phyloP scores from a whole-genome alignment of 2,329 filamentous ascomycete species.

The Diaporthe sp. region DNA sequence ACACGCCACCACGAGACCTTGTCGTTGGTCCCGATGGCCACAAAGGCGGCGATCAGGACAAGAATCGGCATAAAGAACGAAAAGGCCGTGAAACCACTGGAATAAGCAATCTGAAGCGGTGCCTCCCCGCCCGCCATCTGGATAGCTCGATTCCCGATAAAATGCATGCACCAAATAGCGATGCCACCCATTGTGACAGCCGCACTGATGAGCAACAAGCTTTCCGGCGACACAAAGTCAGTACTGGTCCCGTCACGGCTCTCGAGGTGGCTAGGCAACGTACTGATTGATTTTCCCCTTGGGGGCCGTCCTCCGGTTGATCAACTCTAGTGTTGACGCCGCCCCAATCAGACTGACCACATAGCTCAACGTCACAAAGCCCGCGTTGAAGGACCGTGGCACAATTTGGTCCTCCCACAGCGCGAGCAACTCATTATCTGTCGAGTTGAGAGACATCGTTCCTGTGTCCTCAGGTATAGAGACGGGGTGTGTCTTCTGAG shows the following conservation, averaged over 20 bases:
- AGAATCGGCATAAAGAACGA: conserved; percentile 86
- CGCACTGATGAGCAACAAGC: conserved; percentile 74
- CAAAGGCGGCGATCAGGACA: conserved; percentile 81
- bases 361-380: conserved; percentile 80
- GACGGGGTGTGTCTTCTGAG: background rate
- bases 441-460: conserved; percentile 32
- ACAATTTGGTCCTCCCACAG: conserved; percentile 62
- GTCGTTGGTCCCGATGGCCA: conserved; percentile 73
- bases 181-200: conserved; percentile 81
- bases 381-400: conserved; percentile 65
- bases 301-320: conserved; percentile 80
- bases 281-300: conserved; percentile 80
- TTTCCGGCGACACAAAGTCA: conserved; percentile 48
- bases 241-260: background rate
- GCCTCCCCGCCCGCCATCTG: conserved; percentile 74
- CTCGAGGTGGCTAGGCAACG: background rate
- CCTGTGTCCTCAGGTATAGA: background rate
- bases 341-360: conserved; percentile 84
- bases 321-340: conserved; percentile 83
- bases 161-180: conserved; percentile 85
- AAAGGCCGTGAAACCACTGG: conserved; percentile 76
- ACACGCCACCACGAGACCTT: conserved; percentile 71
- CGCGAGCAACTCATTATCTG: conserved; percentile 47
- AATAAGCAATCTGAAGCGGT: conserved; percentile 81
- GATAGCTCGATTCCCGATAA: conserved; percentile 86